These are phyloP conservation scores for Pouteria glomerata DNA, from an alignment of 148 eudicot species.

Conservation along the genomic window DNA sequence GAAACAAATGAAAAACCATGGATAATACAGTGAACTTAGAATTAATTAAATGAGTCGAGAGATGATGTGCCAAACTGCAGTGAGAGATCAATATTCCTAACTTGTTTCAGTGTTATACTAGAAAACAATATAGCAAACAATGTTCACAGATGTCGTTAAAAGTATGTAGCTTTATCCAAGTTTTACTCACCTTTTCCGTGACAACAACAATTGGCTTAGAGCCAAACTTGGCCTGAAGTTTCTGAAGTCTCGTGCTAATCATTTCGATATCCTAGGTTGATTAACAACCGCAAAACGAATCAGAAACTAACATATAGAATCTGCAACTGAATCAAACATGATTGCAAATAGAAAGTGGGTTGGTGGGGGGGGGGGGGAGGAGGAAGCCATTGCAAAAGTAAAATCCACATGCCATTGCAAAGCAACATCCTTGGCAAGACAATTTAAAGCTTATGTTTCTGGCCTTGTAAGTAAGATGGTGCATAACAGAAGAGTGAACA, in stretches of 20 bases:
- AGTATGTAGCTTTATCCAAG: conserved; percentile 3
- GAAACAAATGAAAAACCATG: background rate
- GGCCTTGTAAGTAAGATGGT: background rate
- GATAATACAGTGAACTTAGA: background rate
- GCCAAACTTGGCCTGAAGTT: conserved; percentile 39
- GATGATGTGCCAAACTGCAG: background rate
- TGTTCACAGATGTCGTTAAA: background rate
- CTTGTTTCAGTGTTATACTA: background rate
- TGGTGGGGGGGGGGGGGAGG: too few relatives aligned
- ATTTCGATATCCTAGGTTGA: conserved; percentile 47
- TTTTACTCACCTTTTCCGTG: conserved; percentile 79
- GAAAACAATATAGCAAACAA: background rate
- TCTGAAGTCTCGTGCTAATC: conserved; percentile 46
- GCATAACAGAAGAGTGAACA: background rate
- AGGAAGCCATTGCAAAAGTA: too few relatives aligned
- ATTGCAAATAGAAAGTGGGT: too few relatives aligned
- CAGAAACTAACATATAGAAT: conserved; percentile 7
- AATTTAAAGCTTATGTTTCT: background rate
- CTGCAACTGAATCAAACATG: conserved; percentile 5
- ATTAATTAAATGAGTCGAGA: background rate
- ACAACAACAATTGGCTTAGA: conserved; percentile 52
- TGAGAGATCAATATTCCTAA: background rate
- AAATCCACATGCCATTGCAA: too few relatives aligned
- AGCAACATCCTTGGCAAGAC: too few relatives aligned
- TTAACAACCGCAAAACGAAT: conserved; percentile 10